Conservation (phyloP, 352 stramenopile species). For the Phytopythium vexans region DNA sequence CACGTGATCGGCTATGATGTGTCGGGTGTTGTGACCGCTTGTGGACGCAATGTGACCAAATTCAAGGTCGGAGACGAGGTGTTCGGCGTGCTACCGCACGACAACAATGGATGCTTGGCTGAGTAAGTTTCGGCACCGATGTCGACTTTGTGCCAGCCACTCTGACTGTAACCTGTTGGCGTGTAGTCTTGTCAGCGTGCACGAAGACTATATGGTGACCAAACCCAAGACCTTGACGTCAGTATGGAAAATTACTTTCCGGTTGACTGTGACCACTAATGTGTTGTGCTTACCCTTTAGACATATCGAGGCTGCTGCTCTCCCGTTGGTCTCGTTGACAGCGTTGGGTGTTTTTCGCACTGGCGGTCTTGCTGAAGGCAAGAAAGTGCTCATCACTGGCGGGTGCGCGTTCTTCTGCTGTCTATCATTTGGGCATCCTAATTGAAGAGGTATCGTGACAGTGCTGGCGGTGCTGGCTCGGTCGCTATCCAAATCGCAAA, state of each 20-base stretch:
- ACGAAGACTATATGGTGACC: constrained; percentile 57
- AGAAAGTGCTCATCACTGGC: constrained; percentile 73
- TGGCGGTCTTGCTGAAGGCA: constrained; percentile 45
- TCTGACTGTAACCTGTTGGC: no score
- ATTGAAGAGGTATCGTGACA: no score
- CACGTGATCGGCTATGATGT: constrained; percentile 73
- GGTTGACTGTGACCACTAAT: no score
- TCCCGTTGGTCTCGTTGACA: constrained; percentile 56
- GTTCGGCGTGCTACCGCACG: constrained; percentile 68
- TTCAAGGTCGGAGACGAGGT: constrained; percentile 63
- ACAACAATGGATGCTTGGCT: constrained; percentile 54
- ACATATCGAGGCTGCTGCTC: constrained; percentile 62
- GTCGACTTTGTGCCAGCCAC: background rate
- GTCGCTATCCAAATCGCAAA: constrained; percentile 78
- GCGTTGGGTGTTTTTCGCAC: constrained; percentile 49
- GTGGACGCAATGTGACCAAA: constrained; percentile 49
- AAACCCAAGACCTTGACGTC: constrained; percentile 67
- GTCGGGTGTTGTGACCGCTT: constrained; percentile 53
- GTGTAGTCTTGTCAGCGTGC: constrained; percentile 43
- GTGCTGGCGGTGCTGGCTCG: constrained; percentile 63
- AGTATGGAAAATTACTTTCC: constrained; percentile 1
- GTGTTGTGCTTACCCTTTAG: constrained; percentile 17
- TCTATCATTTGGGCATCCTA: no score
- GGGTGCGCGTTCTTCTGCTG: constrained; percentile 21
- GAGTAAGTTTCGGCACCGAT: no score